Evolutionary conservation across 768 basidiomycete species (phyloP), one percentile per base, ranked within the genome.

Genomic region (Collybia sp.): DNA sequence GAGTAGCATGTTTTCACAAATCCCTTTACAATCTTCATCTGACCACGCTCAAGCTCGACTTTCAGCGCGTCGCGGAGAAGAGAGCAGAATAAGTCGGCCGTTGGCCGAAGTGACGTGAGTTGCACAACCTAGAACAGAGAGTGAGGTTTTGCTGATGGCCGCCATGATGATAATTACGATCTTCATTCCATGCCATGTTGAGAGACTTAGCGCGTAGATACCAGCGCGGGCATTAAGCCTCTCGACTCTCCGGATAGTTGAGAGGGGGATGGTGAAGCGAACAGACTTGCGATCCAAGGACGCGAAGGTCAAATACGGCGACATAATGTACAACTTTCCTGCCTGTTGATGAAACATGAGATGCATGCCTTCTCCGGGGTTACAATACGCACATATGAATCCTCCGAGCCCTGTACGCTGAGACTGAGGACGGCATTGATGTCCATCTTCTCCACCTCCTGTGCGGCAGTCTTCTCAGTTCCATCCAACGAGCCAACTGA

Each of bases 1-100:
- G 94, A 96, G 64, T 95, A 97, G 60, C 93, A 89, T 1, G 92
- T 90, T 67, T 89, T 87, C 25, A 89, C 80, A 61, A 98, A 97
- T 11, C 76, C 73, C 64, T 94, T 96, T 48, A 97, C 87, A 11
- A 72, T 69, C 65, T 96, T 96, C 93, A 99, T 99, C 59, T 85
- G 83, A 2, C 94, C 88, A 12, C 85, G 80, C 58, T 93, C 87
- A 11, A 97, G 75, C 55, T 96, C 89, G 4, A 83, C 72, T 67
- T 93, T 96, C 52, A 99, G 77, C 3, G 89, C 85, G 54, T 94
- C 88, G 6, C 93, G 83, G 1, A 99, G 78, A 5, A 92, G 72
- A 1, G 85, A 77, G 59, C 94, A 96, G 72, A 98, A 99, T 30
- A 85, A 76, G 55, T 96, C 93, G 13, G 94, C 95, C 0, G 92